phyloP scores from a whole-genome alignment of 805 yeast species.

The Candida pini region DNA sequence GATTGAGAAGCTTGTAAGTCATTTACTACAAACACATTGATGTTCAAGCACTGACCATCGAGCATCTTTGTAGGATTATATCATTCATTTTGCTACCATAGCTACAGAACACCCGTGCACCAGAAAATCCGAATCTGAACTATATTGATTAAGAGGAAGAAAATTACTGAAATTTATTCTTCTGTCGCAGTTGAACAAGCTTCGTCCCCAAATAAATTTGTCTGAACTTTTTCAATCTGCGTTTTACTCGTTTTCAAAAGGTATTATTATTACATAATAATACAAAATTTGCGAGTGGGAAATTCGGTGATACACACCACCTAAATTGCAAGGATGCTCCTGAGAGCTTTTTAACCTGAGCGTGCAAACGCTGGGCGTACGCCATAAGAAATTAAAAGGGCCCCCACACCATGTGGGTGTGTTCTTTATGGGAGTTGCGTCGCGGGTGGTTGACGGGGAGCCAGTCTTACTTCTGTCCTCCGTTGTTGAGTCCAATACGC shows the following conservation, averaged over 20 bases:
- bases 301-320: slow-evolving; percentile 34
- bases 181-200: too few species aligned
- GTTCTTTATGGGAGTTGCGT: slow-evolving; percentile 30
- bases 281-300: slow-evolving; percentile 32
- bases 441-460: slow-evolving; percentile 32
- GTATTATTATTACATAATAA: slow-evolving; percentile 5
- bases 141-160: too few species aligned
- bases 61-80: too few species aligned
- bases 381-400: slow-evolving; percentile 29
- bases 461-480: slow-evolving; percentile 1
- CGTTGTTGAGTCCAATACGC: slow-evolving; percentile 36
- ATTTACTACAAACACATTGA: too few species aligned
- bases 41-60: too few species aligned
- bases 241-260: slow-evolving; percentile 31
- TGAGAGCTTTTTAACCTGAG: slow-evolving; percentile 31
- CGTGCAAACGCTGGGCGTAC: slow-evolving; percentile 35
- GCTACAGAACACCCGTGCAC: too few species aligned
- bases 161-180: too few species aligned
- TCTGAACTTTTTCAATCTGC: slow-evolving; percentile 33
- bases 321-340: slow-evolving; percentile 21
- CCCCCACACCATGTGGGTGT: slow-evolving; percentile 4
- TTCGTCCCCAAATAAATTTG: slow-evolving; percentile 33
- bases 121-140: too few species aligned
- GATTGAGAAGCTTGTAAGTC: too few species aligned
- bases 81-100: too few species aligned